Evolutionary conservation across 31 red algal genomes (phyloP).

Genomic region (Porphyra umbilicalis): DNA sequence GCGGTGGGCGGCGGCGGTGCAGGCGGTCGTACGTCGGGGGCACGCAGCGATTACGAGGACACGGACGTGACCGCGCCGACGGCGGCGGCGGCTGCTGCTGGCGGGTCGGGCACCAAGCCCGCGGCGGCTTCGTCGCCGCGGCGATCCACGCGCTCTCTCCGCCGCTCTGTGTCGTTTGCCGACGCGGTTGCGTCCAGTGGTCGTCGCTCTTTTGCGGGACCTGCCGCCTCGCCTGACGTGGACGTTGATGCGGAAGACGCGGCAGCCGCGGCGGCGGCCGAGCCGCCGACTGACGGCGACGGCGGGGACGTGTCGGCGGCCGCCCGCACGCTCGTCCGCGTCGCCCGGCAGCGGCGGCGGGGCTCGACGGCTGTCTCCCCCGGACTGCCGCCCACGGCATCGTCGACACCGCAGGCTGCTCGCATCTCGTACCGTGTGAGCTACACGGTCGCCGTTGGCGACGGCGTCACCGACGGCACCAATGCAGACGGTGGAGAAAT

Average conservation of each 20-base stretch:
- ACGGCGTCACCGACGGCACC: neutral
- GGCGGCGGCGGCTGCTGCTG: neutral
- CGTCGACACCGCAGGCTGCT: neutral
- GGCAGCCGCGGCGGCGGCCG: too few relatives aligned
- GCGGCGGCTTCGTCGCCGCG: neutral
- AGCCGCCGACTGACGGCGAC: neutral
- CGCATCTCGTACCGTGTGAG: neutral
- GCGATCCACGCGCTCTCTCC: neutral
- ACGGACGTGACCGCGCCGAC: too few relatives aligned
- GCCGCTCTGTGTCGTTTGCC: neutral
- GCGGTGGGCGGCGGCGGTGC: too few relatives aligned
- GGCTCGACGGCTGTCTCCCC: neutral
- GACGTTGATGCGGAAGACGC: neutral
- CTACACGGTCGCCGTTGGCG: neutral
- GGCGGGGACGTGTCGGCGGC: neutral
- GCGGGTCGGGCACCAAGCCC: neutral
- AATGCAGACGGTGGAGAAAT: slow-evolving; percentile 6
- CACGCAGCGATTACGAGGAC: too few relatives aligned
- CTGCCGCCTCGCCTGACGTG: neutral
- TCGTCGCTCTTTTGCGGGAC: too few relatives aligned
- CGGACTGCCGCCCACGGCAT: neutral
- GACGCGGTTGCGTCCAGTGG: neutral
- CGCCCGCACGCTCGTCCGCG: neutral
- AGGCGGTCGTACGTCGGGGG: too few relatives aligned
- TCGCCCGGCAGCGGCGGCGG: neutral